Evolutionary conservation across 2,329 filamentous ascomycete species (phyloP).

Genomic region (Alternaria sp.): DNA sequence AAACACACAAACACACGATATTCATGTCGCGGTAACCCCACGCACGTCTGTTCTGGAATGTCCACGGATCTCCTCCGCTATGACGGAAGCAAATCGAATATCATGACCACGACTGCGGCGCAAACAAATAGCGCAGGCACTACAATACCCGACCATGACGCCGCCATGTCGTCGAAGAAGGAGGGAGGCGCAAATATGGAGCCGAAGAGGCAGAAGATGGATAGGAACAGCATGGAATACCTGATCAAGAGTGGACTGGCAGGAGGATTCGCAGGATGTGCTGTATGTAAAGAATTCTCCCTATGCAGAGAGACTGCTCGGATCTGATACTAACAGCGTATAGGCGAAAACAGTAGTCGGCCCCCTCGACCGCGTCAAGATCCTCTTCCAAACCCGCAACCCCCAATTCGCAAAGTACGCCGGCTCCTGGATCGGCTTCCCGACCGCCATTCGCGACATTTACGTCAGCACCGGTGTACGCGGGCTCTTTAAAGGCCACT

Average conservation of each 20-base stretch:
- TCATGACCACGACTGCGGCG: conserved; percentile 43
- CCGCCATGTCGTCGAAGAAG: conserved; percentile 52
- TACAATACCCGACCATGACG: conserved; percentile 56
- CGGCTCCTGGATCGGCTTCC: conserved; percentile 84
- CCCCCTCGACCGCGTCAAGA: conserved; percentile 96
- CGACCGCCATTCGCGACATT: conserved; percentile 83
- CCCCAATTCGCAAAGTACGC: conserved; percentile 94
- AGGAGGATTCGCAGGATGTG: conserved; percentile 89
- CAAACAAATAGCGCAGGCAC: conserved; percentile 25
- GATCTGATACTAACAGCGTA: conserved; percentile 18
- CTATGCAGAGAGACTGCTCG: background rate
- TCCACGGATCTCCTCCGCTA: conserved; percentile 48
- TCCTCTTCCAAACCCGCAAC: conserved; percentile 95
- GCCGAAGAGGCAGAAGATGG: conserved; percentile 49
- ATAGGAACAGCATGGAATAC: conserved; percentile 83
- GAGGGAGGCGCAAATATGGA: conserved; percentile 3
- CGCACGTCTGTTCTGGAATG: conserved; percentile 40
- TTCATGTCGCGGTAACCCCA: conserved; percentile 32
- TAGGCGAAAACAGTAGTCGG: conserved; percentile 96
- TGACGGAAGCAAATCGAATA: conserved; percentile 35
- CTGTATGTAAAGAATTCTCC: conserved; percentile 62
- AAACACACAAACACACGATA: conserved; percentile 3
- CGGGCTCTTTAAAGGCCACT: conserved; percentile 92
- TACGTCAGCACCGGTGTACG: conserved; percentile 73
- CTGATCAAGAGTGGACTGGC: conserved; percentile 82